phyloP scores from a whole-genome alignment of 1,284 basidiomycete species.

The Afroboletus lepidellus region DNA sequence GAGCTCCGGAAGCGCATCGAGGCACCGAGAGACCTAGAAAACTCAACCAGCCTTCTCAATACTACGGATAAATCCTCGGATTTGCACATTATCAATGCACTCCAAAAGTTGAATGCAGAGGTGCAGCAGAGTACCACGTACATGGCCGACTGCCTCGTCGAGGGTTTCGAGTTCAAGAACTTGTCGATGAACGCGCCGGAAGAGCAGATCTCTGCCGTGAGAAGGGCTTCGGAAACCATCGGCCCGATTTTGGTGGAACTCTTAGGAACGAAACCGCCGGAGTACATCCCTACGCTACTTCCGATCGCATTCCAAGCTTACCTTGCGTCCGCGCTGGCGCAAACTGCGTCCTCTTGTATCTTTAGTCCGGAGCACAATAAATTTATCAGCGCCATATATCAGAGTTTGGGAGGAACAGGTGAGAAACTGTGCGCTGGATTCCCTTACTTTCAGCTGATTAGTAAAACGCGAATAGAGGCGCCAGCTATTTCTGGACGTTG shows the following conservation, averaged over 20 bases:
- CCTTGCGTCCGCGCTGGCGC: neutral
- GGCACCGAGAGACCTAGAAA: conserved; percentile 8
- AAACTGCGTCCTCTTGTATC: neutral
- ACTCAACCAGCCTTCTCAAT: neutral
- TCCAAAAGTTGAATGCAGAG: neutral
- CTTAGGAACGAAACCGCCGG: neutral
- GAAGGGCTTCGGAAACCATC: neutral
- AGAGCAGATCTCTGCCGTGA: neutral
- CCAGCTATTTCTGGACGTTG: neutral
- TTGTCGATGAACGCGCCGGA: neutral
- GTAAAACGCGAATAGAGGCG: neutral
- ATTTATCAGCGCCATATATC: neutral
- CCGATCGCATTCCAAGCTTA: neutral
- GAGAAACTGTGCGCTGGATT: neutral
- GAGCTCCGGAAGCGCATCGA: conserved; percentile 11
- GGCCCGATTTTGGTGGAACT: neutral
- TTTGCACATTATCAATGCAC: neutral
- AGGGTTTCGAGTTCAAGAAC: neutral
- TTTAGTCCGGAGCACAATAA: neutral
- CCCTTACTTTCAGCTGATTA: neutral
- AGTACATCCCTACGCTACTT: neutral
- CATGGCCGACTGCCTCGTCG: neutral
- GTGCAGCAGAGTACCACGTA: neutral
- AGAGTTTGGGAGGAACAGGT: neutral
- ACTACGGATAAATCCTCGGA: neutral